Conservation (phyloP, 2,329 filamentous ascomycete genomes). For the Eutypella sp. region DNA sequence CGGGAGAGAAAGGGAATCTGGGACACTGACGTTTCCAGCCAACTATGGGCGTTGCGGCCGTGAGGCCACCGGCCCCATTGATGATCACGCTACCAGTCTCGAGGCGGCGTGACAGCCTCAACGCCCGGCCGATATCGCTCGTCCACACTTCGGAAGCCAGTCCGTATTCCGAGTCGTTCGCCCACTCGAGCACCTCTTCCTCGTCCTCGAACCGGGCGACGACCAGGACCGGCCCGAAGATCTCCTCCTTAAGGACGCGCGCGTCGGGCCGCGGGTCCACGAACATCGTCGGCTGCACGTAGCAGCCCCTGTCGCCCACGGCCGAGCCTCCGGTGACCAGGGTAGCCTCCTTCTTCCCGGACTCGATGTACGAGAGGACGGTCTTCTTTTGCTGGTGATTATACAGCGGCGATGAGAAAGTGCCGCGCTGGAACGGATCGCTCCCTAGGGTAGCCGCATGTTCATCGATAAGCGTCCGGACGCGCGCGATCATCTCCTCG, state of each 20-base stretch:
- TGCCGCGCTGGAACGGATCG: not conserved
- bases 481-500: not conserved
- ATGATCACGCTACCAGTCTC: not conserved
- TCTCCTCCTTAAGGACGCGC: conserved; percentile 12
- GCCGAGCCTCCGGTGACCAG: not conserved
- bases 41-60: not conserved
- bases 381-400: conserved; percentile 1
- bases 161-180: conserved; percentile 59
- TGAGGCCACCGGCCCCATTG: not conserved
- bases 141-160: conserved; percentile 63
- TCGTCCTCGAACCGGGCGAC: conserved; percentile 62
- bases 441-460: not conserved
- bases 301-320: conserved; percentile 9
- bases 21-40: not conserved
- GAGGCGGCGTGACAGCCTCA: not conserved
- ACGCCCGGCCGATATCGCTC: conserved; percentile 43
- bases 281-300: conserved; percentile 11
- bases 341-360: not conserved
- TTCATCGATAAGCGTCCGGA: not conserved
- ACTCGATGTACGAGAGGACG: not conserved
- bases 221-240: conserved; percentile 12
- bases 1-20: too few species aligned
- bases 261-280: conserved; percentile 5
- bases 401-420: conserved; percentile 2
- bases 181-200: conserved; percentile 57